Evolutionary conservation across 208 protist species (phyloP), one percentile per base, ranked within the genome.

Genomic region (Leishmania turanica): DNA sequence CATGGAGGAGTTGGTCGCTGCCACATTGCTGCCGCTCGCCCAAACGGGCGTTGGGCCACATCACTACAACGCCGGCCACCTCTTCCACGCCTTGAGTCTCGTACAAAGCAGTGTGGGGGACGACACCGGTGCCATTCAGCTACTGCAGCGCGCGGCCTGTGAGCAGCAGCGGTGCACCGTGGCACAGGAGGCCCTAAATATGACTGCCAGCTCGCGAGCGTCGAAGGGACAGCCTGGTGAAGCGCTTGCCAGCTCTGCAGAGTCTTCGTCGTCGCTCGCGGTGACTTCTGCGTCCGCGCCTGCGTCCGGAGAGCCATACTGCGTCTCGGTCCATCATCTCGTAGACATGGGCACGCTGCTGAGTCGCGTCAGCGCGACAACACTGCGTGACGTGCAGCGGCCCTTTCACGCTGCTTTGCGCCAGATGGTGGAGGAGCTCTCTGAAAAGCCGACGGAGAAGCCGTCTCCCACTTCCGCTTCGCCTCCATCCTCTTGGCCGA

Each of bases 61-160:
- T 45, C 47, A 79, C 51, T 88, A 87, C 86, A 90, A 91, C 81
- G 56, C 89, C 70, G 82, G 62, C 24, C 75, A 89, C 75, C 75
- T 96, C 6, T 76, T 91, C 54, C 95, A 98, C 84, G 83, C 85
- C n/a, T 75, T 95, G 49, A 91, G 83, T 27, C 78, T 98, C n/a
- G 76, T 96, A 34, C 87, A 93, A 79, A 96, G 91, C 74, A 86
- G 87, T 19, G 47, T 89, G 37, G 66, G 92, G 24, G 88, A 96
- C 73, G 78, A 93, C 81, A 88, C 86, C 13, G 80, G 80, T 17
- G 95, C 93, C 9, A 82, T 92, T 51, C 80, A 90, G 47, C 81
- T 91, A 71, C 68, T 97, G 42, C 65, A 76, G 56, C 86, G 85
- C 47, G 88, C 89, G 19, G 81, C 79, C 13, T 70, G 77, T 11